A percentile compares a stretch with the other conserved stretches of the same genome.
These are phyloP conservation scores for Rugosomyces carneus DNA, from an alignment of 1,284 basidiomycete genomes.

Conservation along the genomic window DNA sequence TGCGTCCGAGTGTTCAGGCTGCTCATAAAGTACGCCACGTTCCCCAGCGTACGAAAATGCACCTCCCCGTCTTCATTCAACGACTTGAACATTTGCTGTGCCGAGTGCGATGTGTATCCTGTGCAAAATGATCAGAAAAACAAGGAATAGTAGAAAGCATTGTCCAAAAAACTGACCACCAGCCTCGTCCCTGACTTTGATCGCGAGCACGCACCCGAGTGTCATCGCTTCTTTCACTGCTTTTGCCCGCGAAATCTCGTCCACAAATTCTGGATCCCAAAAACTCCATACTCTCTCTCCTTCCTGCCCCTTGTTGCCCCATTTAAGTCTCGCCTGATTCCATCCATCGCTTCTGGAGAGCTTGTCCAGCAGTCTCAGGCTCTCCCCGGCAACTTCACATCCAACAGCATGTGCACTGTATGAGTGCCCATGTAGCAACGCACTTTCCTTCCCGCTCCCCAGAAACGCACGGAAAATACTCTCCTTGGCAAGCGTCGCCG, in stretches of 20 bases:
- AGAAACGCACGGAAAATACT: constrained; percentile 80
- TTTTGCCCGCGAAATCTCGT: constrained; percentile 50
- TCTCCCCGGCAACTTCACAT: constrained; percentile 84
- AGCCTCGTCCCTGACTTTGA: constrained; percentile 64
- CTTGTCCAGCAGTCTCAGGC: constrained; percentile 62
- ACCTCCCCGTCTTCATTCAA: constrained; percentile 57
- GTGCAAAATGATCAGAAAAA: not conserved
- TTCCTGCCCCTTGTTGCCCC: constrained; percentile 22
- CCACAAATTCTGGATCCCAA: constrained; percentile 77
- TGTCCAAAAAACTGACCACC: constrained; percentile 46
- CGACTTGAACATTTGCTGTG: constrained; percentile 51
- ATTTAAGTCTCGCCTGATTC: constrained; percentile 40
- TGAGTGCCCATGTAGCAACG: constrained; percentile 91
- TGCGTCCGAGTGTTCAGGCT: constrained; percentile 69
- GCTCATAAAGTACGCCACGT: constrained; percentile 93
- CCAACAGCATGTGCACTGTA: constrained; percentile 93
- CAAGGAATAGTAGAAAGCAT: not conserved
- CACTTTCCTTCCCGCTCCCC: constrained; percentile 73
- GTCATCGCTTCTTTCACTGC: constrained; percentile 77
- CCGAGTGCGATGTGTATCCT: constrained; percentile 70
- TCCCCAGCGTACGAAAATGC: constrained; percentile 86
- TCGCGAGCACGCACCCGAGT: constrained; percentile 82
- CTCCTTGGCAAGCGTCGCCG: constrained; percentile 77
- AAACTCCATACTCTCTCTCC: constrained; percentile 74
- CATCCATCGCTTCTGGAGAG: constrained; percentile 46